Evolutionary conservation across 2,329 filamentous ascomycete species (phyloP), one percentile per base, ranked within the genome.

Genomic region (Paraconiothyrium sp.): DNA sequence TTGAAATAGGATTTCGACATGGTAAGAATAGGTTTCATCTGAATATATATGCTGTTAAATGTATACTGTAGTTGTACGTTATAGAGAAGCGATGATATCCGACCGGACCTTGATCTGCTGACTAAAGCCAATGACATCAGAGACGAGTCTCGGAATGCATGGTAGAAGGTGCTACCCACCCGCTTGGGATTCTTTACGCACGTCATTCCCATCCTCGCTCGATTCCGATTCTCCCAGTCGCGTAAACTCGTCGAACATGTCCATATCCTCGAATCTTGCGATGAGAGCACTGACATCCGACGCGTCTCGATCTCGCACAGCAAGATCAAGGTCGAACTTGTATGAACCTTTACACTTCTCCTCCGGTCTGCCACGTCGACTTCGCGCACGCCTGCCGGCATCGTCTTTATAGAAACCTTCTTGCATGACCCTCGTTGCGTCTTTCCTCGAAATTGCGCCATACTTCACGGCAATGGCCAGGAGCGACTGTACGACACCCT

Each of bases 241-340:
- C 2, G 54, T 56, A 13, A 56, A 56, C 20, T 56, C 54, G n/a
- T 47, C 32, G 14, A 56, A 56, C 41, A 56, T 47, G 11, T 56
- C 43, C 37, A 47, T 47, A 32, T 47, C 43, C 30, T 56, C 54
- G 13, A 56, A 56, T 5, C 20, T 47, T 14, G 41, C 43, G 0
- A 56, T 27, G 27, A 56, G 43, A 34, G 41, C 20, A 32, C 43
- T 37, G 20, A 47, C 54, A 20, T 48, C 54, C 0, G 43, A 43
- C 11, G 54, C 54, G 16, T 56, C 54, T 7, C 54, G 54, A 24
- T 56, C 43, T 10, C 54, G 43, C 16, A 56, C 41, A 2, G 41
- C 54, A 10, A 56, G 43, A 22, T 56, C 54, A n/a, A 56, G 20
- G 16, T 56, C 54, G 16, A 55, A 9, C 52, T 44, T 55, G 27